These are phyloP conservation scores for Alternaria alternata DNA, from an alignment of 2,329 filamentous ascomycete genomes.

Conservation along the genomic window DNA sequence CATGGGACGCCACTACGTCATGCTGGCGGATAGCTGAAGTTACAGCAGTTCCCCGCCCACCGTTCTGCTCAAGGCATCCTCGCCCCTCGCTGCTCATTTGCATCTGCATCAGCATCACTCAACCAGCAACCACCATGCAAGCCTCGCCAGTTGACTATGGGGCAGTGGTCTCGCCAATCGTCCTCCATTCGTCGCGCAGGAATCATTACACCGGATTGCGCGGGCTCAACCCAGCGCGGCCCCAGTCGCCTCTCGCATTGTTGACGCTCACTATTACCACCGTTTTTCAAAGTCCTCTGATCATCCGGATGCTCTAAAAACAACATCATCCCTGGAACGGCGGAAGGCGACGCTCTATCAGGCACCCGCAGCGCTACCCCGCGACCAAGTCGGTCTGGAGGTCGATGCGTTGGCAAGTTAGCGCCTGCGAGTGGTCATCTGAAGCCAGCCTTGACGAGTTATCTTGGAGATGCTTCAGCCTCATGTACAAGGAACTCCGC, in stretches of 20 bases:
- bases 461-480: slow-evolving; percentile 44
- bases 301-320: slow-evolving; percentile 45
- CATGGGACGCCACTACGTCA: slow-evolving; percentile 13
- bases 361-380: slow-evolving; percentile 47
- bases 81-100: slow-evolving; percentile 6
- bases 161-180: slow-evolving; percentile 23
- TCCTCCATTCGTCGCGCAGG: slow-evolving; percentile 12
- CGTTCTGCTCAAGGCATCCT: slow-evolving; percentile 2
- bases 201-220: slow-evolving; percentile 29
- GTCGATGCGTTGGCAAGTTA: slow-evolving; percentile 51
- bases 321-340: slow-evolving; percentile 33
- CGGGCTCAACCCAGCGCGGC: slow-evolving; percentile 25
- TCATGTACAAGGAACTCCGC: slow-evolving; percentile 46
- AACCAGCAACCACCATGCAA: slow-evolving; percentile 27
- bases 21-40: slow-evolving; percentile 12
- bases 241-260: slow-evolving; percentile 6
- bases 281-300: slow-evolving; percentile 27
- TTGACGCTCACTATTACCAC: slow-evolving; percentile 14
- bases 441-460: slow-evolving; percentile 38
- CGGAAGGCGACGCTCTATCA: slow-evolving; percentile 39
- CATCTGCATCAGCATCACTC: slow-evolving; percentile 23
- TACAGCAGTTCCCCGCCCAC: slow-evolving; percentile 6
- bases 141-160: slow-evolving; percentile 29
- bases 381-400: slow-evolving; percentile 44
- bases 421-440: slow-evolving; percentile 50